Evolutionary conservation across 768 basidiomycete species (phyloP).

Genomic region (Boletus speciosus): DNA sequence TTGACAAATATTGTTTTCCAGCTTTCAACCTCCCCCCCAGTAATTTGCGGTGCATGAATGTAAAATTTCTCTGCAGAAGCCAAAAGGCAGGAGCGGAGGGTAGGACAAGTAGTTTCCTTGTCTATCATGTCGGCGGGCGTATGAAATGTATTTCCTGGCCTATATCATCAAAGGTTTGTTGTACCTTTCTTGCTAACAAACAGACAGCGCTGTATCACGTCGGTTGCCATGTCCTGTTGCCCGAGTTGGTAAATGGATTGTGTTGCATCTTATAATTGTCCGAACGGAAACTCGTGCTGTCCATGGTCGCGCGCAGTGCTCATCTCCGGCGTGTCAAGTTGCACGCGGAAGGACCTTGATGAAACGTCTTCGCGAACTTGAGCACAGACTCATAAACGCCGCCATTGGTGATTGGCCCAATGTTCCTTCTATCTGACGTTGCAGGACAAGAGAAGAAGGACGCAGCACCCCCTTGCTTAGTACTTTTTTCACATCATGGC

Average conservation of each 20-base stretch:
- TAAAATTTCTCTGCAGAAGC: slow-evolving; percentile 9
- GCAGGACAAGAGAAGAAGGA: slow-evolving; percentile 23
- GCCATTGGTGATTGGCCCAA: slow-evolving; percentile 25
- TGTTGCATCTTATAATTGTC: slow-evolving; percentile 13
- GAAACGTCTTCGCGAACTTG: slow-evolving; percentile 31
- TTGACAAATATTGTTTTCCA: slow-evolving; percentile 17
- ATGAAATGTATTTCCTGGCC: slow-evolving; percentile 25
- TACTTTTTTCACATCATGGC: slow-evolving; percentile 20
- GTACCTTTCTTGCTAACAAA: slow-evolving; percentile 25
- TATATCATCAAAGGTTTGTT: slow-evolving; percentile 27
- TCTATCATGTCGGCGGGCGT: slow-evolving; percentile 19
- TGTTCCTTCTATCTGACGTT: slow-evolving; percentile 27
- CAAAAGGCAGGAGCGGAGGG: slow-evolving; percentile 21
- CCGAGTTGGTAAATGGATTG: slow-evolving; percentile 21
- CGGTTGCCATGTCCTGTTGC: slow-evolving; percentile 21
- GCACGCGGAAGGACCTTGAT: slow-evolving; percentile 20
- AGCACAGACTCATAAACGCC: slow-evolving; percentile 25
- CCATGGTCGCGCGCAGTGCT: slow-evolving; percentile 13
- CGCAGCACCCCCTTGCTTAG: slow-evolving; percentile 28
- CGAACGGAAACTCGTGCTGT: slow-evolving; percentile 18
- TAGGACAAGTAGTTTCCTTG: slow-evolving; percentile 24
- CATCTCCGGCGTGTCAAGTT: slow-evolving; percentile 26
- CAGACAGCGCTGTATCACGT: slow-evolving; percentile 18
- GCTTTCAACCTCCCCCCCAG: slow-evolving; percentile 50
- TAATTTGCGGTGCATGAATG: slow-evolving; percentile 16